Base-by-base conservation (phyloP, 805 yeast species). In the Starmerella riodocensis region DNA sequence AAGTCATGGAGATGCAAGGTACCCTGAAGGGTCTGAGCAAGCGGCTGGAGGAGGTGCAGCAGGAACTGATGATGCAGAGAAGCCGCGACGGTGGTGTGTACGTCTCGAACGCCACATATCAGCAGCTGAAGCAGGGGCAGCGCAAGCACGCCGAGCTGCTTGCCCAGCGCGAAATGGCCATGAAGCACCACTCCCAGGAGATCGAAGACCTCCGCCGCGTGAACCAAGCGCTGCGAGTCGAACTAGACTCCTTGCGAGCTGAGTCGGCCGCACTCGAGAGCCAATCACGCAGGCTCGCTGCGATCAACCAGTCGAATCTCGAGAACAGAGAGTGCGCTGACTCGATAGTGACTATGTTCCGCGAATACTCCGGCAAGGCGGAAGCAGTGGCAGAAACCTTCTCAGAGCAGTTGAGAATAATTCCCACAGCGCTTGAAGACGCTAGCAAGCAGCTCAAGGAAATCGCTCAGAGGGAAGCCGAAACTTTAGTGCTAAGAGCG, bases 61-160 rank as follows among this genome's bases (percentile, higher is more conserved):
- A 66, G 28, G 91, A 80, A 50, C 62, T 81, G 34, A 56, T 61
- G 24, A 78, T 85, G 1, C 66, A 83, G 0, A 62, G 84, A 40
- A 64, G 63, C 33, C 77, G 75, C 49, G 76, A 73, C 49, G 82
- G 83, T 5, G 85, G 86, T 4, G 71, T 81, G 14, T 77, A 70
- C 51, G 58, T 81, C 45, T 69, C 80, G 21, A 63, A 63, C 20
- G 69, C 64, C 20, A 69, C 69, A 45, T 73, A 52, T 37, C 55
- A 58, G 19, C 72, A 59, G 59, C 59, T 50, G 2, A 32, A 33
- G 19, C 4, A 32, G 6, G 30, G 27, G 13, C 32, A 37, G 24
- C 39, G 37, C n/a, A 29, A 35, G 28, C 27, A 32, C 29, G 33
- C 41, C 6, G 34, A 38, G 26, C 29, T 38, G 3, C 27, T 38